phyloP scores from a whole-genome alignment of 805 yeast species.

The Priceomyces castillae region DNA sequence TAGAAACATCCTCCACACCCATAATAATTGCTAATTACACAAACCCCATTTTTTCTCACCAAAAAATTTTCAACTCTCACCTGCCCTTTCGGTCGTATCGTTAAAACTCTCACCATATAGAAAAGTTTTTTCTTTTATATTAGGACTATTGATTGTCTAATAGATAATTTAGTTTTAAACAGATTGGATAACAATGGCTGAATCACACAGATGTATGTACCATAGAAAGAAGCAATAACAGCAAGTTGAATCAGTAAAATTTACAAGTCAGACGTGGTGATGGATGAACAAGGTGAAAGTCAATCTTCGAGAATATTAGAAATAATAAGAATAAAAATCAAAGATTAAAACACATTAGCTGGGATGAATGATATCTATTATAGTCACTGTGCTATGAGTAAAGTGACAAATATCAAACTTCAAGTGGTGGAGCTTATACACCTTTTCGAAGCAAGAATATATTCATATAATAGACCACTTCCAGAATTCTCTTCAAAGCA shows the following conservation, averaged over 20 bases:
- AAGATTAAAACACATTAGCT: too few relatives aligned
- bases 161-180: constrained; percentile 1
- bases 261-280: neutral
- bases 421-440: too few relatives aligned
- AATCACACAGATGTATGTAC: constrained; percentile 95
- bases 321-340: too few relatives aligned
- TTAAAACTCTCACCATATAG: constrained; percentile 6
- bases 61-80: constrained; percentile 3
- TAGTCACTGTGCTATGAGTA: too few relatives aligned
- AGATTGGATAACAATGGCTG: constrained; percentile 66
- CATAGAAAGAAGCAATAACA: neutral
- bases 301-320: neutral
- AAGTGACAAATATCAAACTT: too few relatives aligned
- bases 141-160: constrained; percentile 3
- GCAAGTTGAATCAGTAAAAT: neutral
- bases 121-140: constrained; percentile 9
- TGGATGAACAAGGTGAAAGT: neutral
- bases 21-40: constrained; percentile 8
- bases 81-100: neutral
- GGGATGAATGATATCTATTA: too few relatives aligned
- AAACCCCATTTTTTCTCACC: constrained; percentile 4
- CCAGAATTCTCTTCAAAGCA: too few relatives aligned
- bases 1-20: constrained; percentile 9
- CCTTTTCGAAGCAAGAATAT: too few relatives aligned
- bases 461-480: too few relatives aligned